Evolutionary conservation across 768 basidiomycete species (phyloP), one percentile per base, ranked within the genome.

Genomic region (Pulveroboletus ravenelii): DNA sequence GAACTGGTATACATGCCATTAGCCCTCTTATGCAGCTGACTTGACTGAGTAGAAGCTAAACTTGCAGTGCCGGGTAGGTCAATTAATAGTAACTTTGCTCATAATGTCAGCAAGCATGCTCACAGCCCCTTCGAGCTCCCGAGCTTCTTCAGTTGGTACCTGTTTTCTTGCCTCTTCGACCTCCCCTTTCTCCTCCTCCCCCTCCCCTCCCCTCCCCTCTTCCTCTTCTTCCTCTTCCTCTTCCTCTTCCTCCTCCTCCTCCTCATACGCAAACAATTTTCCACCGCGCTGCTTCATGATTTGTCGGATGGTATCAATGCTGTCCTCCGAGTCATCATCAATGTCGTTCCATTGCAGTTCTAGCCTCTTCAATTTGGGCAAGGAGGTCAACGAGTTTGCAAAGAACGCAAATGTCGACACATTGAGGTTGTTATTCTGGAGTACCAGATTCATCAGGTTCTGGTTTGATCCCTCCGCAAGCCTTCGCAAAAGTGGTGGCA

Each of bases 371-470:
- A 99, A 68, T 35, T 69, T 69, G 23, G 72, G 67, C 41, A 93
- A 66, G 37, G 83, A 80, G 37, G 75, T 71, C 18, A 97, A 80
- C 2, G 80, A 84, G 18, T 77, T 66, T 2, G 87, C 82, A 25
- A 98, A 74, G 5, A 89, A 63, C 27, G 76, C 71, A 51, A 91
- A 85, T 10, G 89, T 77, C 40, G 77, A 67, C 5, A 75, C 69
- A 56, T 93, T 87, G 40, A 97, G 76, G 60, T 98, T 93, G 66
- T 94, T 93, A 64, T 94, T 96, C 71, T 97, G 91, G 32, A 98
- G 74, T 58, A 85, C 85, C 41, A 98, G 75, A 9, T 77, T 79
- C 59, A 84, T 79, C 38, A 98, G 74, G 57, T 84, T 83, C 18
- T 78, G 77, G 67, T 88, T 91, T 34, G 83, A 81, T 9, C 93